A percentile compares a stretch with the other conserved stretches of the same genome.
phyloP scores from a whole-genome alignment of 495 filamentous ascomycete genomes.

The Podospora pseudocomata region DNA sequence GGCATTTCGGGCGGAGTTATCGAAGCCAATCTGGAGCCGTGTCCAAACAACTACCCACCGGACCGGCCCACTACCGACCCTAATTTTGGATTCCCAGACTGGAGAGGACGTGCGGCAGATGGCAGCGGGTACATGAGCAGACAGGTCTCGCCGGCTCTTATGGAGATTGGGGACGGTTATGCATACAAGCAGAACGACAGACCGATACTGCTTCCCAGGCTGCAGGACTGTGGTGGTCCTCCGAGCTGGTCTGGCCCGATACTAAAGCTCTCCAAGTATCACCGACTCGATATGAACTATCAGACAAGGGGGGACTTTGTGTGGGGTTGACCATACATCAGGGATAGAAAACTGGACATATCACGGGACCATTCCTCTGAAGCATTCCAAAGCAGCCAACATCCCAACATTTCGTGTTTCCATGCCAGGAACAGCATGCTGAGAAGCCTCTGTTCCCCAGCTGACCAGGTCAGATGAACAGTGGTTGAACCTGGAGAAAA shows the following conservation, averaged over 20 bases:
- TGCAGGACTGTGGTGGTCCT: constrained; percentile 13
- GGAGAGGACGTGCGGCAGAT: neutral
- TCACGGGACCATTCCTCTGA: neutral
- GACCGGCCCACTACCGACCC: constrained; percentile 18
- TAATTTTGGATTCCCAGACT: constrained; percentile 27
- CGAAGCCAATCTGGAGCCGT: constrained; percentile 32
- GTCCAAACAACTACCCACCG: constrained; percentile 14
- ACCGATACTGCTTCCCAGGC: constrained; percentile 20
- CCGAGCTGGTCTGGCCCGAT: neutral
- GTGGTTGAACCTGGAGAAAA: neutral
- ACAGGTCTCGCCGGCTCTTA: constrained; percentile 17
- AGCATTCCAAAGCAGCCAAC: neutral
- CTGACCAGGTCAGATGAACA: constrained; percentile 14
- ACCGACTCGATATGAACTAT: constrained; percentile 23
- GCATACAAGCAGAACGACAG: constrained; percentile 23
- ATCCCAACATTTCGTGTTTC: neutral
- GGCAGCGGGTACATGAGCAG: constrained; percentile 18
- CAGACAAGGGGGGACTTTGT: constrained; percentile 11
- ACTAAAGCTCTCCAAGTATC: constrained; percentile 13
- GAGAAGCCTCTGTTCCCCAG: constrained; percentile 2
- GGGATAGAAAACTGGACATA: neutral
- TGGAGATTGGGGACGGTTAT: constrained; percentile 32
- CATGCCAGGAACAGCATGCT: constrained; percentile 8
- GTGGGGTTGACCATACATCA: neutral
- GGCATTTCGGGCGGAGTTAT: constrained; percentile 40